phyloP scores from a whole-genome alignment of 352 stramenopile species.

The Globisporangium spinosum region DNA sequence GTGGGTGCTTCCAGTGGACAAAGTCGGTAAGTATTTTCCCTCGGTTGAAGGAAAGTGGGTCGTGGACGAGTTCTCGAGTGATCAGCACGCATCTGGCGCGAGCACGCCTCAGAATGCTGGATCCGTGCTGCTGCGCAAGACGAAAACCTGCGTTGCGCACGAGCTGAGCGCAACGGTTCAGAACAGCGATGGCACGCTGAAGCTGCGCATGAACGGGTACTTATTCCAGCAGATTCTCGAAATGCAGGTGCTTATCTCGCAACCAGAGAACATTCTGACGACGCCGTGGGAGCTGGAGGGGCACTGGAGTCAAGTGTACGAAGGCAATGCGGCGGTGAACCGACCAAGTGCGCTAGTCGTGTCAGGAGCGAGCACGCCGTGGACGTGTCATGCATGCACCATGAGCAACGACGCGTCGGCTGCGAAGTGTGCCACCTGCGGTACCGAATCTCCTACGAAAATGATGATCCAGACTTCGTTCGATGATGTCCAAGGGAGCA shows the following conservation, averaged over 20 bases:
- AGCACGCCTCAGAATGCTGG: conserved; percentile 50
- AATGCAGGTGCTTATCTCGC: conserved; percentile 43
- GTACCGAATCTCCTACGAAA: conserved; percentile 46
- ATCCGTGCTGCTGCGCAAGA: conserved; percentile 60
- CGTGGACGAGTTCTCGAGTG: conserved; percentile 62
- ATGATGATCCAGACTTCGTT: conserved; percentile 30
- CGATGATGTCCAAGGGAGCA: conserved; percentile 46
- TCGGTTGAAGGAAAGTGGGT: conserved; percentile 80
- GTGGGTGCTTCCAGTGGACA: conserved; percentile 50
- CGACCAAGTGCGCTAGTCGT: conserved; percentile 21
- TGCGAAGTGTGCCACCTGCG: conserved; percentile 70
- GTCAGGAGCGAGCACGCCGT: conserved; percentile 31
- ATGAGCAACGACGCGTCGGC: conserved; percentile 65
- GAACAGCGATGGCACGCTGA: conserved; percentile 33
- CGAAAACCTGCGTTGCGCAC: conserved; percentile 54
- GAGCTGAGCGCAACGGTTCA: conserved; percentile 60
- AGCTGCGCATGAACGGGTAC: conserved; percentile 57
- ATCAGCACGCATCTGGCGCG: conserved; percentile 42
- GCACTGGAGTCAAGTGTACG: conserved; percentile 70
- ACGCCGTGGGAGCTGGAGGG: conserved; percentile 61
- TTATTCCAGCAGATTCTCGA: conserved; percentile 50
- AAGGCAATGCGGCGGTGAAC: conserved; percentile 19
- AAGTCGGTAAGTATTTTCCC: conserved; percentile 44
- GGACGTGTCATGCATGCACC: conserved; percentile 72
- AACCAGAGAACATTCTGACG: conserved; percentile 23